phyloP scores from a whole-genome alignment of 2,329 filamentous ascomycete species.

The Lecanoromycetidae sp. region DNA sequence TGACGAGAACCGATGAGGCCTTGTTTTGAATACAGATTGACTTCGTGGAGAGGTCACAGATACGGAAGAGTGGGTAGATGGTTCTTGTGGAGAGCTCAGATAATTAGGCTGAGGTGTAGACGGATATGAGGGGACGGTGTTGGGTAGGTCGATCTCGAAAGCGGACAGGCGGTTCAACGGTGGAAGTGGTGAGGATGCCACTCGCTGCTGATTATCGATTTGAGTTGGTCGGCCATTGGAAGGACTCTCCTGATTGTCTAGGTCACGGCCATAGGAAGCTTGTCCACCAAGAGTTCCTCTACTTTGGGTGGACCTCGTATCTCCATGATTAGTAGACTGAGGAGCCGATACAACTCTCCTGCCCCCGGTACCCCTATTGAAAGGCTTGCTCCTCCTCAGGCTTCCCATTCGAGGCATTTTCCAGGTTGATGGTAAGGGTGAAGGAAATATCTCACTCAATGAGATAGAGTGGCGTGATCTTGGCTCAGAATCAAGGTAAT shows the following conservation, averaged over 20 bases:
- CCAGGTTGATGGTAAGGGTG: conserved; percentile 28
- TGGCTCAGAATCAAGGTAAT: conserved; percentile 1
- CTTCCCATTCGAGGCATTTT: conserved; percentile 29
- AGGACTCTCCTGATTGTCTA: background rate
- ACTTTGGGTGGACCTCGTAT: background rate
- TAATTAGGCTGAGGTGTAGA: conserved; percentile 17
- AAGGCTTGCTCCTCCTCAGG: conserved; percentile 21
- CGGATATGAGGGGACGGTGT: conserved; percentile 17
- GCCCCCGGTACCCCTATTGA: conserved; percentile 6
- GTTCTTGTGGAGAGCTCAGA: conserved; percentile 1
- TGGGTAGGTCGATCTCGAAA: conserved; percentile 23
- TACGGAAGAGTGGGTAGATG: conserved; percentile 14
- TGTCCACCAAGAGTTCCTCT: background rate
- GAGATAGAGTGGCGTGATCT: conserved; percentile 34
- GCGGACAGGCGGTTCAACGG: conserved; percentile 22
- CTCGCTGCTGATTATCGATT: too few relatives aligned
- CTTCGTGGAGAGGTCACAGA: conserved; percentile 23
- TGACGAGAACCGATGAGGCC: conserved; percentile 42
- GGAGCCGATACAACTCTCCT: conserved; percentile 18
- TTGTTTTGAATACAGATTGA: conserved; percentile 23
- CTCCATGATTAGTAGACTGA: conserved; percentile 1
- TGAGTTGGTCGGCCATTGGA: too few relatives aligned
- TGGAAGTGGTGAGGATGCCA: conserved; percentile 20
- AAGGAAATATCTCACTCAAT: conserved; percentile 32
- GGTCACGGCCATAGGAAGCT: background rate